A percentile compares a stretch with the other conserved stretches of the same genome.
These are phyloP conservation scores for Fomitopsis palustris DNA, from an alignment of 1,284 basidiomycete genomes.

Conservation along the genomic window DNA sequence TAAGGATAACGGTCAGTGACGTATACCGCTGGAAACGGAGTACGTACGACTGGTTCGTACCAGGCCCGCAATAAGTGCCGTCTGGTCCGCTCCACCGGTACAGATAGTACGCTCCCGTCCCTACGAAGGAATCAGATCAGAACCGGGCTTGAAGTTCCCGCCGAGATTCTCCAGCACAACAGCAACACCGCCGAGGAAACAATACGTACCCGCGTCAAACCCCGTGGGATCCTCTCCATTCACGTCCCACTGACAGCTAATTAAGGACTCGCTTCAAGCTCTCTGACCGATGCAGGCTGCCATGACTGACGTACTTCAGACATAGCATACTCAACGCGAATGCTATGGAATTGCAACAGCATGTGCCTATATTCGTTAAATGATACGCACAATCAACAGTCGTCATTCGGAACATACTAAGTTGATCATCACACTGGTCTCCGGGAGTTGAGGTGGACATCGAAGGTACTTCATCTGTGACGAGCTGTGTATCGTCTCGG, in stretches of 20 bases:
- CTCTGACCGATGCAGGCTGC: no score
- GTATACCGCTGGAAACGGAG: neutral
- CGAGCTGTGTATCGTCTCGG: neutral
- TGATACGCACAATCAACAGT: no score
- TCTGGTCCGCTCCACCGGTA: neutral
- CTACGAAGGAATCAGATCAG: neutral
- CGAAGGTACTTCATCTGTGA: conserved; percentile 12
- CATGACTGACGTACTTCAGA: conserved; percentile 11
- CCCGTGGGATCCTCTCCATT: neutral
- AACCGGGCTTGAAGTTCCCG: neutral
- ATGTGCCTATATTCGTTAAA: conserved; percentile 4
- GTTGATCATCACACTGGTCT: conserved; percentile 16
- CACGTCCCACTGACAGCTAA: conserved; percentile 14
- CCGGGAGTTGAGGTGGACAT: conserved; percentile 10
- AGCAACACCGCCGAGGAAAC: no score
- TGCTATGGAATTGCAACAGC: conserved; percentile 17
- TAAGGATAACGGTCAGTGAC: neutral
- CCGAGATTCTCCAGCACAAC: no score
- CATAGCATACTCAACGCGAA: conserved; percentile 20
- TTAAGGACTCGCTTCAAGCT: neutral
- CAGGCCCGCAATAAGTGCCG: neutral
- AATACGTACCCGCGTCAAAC: conserved; percentile 12
- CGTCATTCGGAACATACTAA: conserved; percentile 9
- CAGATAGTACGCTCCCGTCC: conserved; percentile 3
- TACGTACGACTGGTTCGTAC: conserved; percentile 7